Percentiles rank a stretch among this genome's conserved stretches.
phyloP scores from a whole-genome alignment of 805 yeast genomes.

The Wickerhamiella lipophila region DNA sequence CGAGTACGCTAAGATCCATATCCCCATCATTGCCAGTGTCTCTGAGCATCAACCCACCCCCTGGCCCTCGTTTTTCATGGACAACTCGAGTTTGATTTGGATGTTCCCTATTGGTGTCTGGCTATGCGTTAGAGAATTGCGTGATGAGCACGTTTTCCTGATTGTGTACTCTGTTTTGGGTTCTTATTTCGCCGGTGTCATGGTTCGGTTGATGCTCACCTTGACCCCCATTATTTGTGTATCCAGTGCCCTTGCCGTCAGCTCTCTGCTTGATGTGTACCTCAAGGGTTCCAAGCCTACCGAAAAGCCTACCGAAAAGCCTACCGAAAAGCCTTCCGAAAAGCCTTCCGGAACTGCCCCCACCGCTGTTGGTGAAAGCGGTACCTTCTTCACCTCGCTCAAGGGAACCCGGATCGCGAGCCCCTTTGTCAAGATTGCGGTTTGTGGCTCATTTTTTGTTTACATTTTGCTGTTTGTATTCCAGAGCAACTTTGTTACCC shows the following conservation, averaged over 20 bases:
- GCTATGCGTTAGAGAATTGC: conserved; percentile 74
- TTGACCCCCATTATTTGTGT: conserved; percentile 94
- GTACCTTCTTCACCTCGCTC: conserved; percentile 20
- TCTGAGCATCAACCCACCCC: conserved; percentile 99
- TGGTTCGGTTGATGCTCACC: conserved; percentile 96
- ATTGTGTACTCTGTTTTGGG: conserved; percentile 87
- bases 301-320: background rate
- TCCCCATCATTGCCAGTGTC: conserved; percentile 96
- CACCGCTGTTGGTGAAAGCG: conserved; percentile 3
- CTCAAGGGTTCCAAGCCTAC: conserved; percentile 33
- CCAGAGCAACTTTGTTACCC: conserved; percentile 97
- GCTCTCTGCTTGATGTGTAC: conserved; percentile 73
- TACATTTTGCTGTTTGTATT: conserved; percentile 72
- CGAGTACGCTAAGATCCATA: conserved; percentile 90
- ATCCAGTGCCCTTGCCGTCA: conserved; percentile 76
- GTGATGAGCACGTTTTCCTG: conserved; percentile 85
- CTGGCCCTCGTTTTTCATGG: conserved; percentile 97
- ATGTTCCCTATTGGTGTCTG: conserved; percentile 96
- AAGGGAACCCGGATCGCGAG: conserved; percentile 14
- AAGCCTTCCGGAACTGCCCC: background rate
- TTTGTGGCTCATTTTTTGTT: conserved; percentile 52
- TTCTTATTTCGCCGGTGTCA: conserved; percentile 96
- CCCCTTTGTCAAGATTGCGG: conserved; percentile 45
- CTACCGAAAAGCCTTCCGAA: background rate
- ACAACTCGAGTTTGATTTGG: conserved; percentile 87